Evolutionary conservation across 257 asterid genomes (phyloP), one percentile per base, ranked within the genome.

Genomic region (Solanum habrochaites): DNA sequence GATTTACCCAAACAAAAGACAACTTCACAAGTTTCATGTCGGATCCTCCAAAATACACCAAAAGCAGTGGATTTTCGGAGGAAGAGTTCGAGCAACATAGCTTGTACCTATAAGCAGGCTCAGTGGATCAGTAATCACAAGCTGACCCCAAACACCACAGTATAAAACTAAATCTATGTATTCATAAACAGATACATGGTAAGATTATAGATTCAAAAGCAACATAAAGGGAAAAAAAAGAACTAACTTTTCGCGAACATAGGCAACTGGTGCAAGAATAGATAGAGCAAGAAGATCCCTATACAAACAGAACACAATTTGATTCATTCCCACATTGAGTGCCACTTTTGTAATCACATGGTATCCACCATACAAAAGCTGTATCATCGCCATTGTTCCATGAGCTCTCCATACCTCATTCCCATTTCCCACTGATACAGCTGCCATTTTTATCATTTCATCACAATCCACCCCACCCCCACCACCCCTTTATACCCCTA

Each of bases 281-380:
- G 96, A 91, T 37, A 97, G 97, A 8, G 98, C 99, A 66, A 97
- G 93, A 25, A 96, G 95, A 89, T 97, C 99, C 4, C 99, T 89
- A 60, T 82, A 90, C 43, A 96, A 96, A 83, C 99, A 96, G 89
- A 97, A 97, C 31, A 97, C 99, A 87, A 96, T 91, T 95, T 97
- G 98, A 90, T 93, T 97, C 85, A 96, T 90, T 35, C 99, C 99
- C 80, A 94, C 98, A 87, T 96, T 94, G 88, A 97, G 99, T 29
- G 99, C 99, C 35, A 97, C 93, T 88, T 97, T 97, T 86, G 99
- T 95, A 88, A 97, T 92, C 85, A 97, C 98, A 90, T 97, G 99
- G 90, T 94, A 93, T 1, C 98, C 99, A 87, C 99, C 98, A 87
- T 86, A 85, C 89, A 94, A 90, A 60, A 97, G 89, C 95, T 96